These are phyloP conservation scores for Monosporascus sp. DNA, from an alignment of 2,329 filamentous ascomycete species.

Conservation along the genomic window DNA sequence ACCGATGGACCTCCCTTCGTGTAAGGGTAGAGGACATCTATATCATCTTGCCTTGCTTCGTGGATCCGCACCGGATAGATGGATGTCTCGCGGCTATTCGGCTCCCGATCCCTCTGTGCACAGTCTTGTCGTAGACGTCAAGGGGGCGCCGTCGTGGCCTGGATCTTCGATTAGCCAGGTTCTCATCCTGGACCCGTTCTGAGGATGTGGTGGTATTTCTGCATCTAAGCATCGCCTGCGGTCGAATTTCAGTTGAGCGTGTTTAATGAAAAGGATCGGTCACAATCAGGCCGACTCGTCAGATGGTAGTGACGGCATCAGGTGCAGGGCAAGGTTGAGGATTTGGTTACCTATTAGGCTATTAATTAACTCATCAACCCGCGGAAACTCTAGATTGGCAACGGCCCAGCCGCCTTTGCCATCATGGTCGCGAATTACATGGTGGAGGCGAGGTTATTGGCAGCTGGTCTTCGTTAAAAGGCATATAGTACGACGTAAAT, in stretches of 20 bases:
- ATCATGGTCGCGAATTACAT: not conserved
- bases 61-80: not conserved
- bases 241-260: too few species aligned
- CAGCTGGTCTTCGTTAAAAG: not conserved
- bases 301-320: too few species aligned
- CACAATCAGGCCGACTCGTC: too few species aligned
- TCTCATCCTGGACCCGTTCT: too few species aligned
- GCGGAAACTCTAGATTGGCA: not conserved
- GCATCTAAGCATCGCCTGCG: too few species aligned
- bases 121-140: too few species aligned
- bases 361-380: not conserved
- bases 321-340: not conserved
- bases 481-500: not conserved
- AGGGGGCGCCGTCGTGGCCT: too few species aligned
- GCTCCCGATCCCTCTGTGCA: too few species aligned
- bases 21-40: not conserved
- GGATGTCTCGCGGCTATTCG: too few species aligned
- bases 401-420: not conserved
- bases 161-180: too few species aligned
- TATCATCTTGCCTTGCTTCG: not conserved
- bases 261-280: too few species aligned
- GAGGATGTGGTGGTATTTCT: too few species aligned
- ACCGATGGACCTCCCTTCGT: not conserved
- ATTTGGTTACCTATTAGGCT: not conserved
- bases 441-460: not conserved